A percentile compares a stretch with the other conserved stretches of the same genome.
Evolutionary conservation across 768 basidiomycete genomes (phyloP).

Genomic region (Rhizopogon vesiculosus): DNA sequence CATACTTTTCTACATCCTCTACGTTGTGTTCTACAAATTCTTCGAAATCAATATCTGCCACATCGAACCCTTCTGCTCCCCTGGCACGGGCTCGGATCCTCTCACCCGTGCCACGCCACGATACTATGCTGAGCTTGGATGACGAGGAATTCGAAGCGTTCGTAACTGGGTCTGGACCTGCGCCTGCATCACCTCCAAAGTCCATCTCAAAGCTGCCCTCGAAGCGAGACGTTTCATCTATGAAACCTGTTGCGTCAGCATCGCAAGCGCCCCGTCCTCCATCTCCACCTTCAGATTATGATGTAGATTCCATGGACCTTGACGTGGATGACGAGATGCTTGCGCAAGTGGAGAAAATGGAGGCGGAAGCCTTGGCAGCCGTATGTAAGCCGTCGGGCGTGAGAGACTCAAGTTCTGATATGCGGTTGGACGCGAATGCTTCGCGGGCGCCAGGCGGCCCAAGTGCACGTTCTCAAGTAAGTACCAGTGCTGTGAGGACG

Average conservation of each 20-base stretch:
- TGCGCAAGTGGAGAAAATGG: constrained; percentile 29
- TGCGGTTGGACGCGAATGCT: neutral
- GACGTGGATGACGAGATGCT: constrained; percentile 36
- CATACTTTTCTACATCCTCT: constrained; percentile 14
- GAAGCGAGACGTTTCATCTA: neutral
- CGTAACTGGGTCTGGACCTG: constrained; percentile 4
- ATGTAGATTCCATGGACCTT: constrained; percentile 30
- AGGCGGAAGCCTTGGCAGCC: constrained; percentile 13
- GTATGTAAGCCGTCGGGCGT: neutral
- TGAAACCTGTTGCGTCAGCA: constrained; percentile 1
- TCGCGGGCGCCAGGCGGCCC: neutral
- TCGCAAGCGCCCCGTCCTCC: constrained; percentile 9
- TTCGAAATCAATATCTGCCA: constrained; percentile 17
- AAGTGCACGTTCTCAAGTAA: neutral
- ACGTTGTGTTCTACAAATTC: constrained; percentile 8
- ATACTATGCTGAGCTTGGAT: constrained; percentile 26
- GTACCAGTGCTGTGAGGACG: neutral
- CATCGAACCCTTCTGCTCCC: constrained; percentile 21
- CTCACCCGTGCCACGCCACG: constrained; percentile 11
- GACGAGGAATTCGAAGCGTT: constrained; percentile 14
- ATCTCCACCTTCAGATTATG: constrained; percentile 23
- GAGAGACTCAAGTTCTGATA: neutral
- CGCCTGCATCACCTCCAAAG: constrained; percentile 8
- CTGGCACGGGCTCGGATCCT: constrained; percentile 23
- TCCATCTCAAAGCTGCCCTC: constrained; percentile 2